Conservation (phyloP, 257 asterid species). For the Penstemon eatonii region DNA sequence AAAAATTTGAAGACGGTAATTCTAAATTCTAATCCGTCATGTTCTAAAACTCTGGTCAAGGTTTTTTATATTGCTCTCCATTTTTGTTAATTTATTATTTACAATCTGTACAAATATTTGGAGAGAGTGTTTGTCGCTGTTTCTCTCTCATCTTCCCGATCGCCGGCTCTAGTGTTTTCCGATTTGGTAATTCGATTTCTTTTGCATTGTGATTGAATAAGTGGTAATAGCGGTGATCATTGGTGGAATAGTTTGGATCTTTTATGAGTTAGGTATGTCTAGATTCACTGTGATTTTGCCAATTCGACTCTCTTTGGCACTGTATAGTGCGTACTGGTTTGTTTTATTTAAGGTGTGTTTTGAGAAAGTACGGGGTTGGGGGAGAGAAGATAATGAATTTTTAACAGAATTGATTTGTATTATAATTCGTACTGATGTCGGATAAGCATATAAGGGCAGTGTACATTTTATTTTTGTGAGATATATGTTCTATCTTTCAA, state of each 20-base stretch:
- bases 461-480: not conserved
- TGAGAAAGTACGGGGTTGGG: constrained; percentile 13
- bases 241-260: not conserved
- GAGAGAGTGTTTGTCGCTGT: too few relatives aligned
- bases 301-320: constrained; percentile 12
- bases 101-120: too few relatives aligned
- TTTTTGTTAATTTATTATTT: too few relatives aligned
- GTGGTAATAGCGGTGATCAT: not conserved
- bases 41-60: too few relatives aligned
- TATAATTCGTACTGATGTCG: constrained; percentile 5
- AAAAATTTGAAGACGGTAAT: too few relatives aligned
- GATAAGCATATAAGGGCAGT: not conserved
- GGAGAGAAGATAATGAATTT: constrained; percentile 1
- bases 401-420: constrained; percentile 11
- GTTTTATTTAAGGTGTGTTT: constrained; percentile 17
- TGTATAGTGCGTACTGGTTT: constrained; percentile 2
- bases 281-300: constrained; percentile 22
- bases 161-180: too few relatives aligned
- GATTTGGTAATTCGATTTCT: too few relatives aligned
- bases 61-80: too few relatives aligned
- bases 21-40: too few relatives aligned
- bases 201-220: too few relatives aligned
- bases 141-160: too few relatives aligned
- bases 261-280: constrained; percentile 1
- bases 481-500: not conserved